Conservation (phyloP, 352 stramenopile genomes). For the Globisporangium irregulare region DNA sequence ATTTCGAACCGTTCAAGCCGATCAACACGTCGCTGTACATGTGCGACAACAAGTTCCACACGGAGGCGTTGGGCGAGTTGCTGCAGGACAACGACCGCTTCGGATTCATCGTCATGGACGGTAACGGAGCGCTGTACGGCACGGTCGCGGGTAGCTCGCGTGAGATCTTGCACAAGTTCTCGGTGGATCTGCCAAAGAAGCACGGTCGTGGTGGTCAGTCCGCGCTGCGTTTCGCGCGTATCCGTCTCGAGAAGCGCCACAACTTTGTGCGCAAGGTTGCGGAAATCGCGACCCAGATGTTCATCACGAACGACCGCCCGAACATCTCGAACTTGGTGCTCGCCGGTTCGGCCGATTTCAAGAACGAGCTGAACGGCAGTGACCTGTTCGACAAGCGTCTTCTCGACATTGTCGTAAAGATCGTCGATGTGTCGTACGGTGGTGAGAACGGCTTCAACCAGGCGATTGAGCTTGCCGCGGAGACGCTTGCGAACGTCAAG, state of each 20-base stretch:
- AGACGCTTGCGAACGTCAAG: slow-evolving; percentile 98
- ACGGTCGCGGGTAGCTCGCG: slow-evolving; percentile 93
- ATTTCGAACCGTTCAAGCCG: slow-evolving; percentile 99
- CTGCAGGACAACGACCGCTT: slow-evolving; percentile 99
- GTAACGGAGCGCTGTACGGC: slow-evolving; percentile 98
- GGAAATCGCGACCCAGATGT: slow-evolving; percentile 97
- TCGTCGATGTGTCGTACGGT: slow-evolving; percentile 99
- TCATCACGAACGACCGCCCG: slow-evolving; percentile 97
- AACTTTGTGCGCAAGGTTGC: slow-evolving; percentile 99
- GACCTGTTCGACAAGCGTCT: slow-evolving; percentile 98
- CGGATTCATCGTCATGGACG: slow-evolving; percentile 99
- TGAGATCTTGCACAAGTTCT: slow-evolving; percentile 95
- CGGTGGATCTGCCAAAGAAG: slow-evolving; percentile 99
- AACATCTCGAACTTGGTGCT: slow-evolving; percentile 98
- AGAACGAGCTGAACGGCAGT: slow-evolving; percentile 94
- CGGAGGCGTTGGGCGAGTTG: slow-evolving; percentile 97
- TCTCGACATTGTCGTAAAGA: slow-evolving; percentile 96
- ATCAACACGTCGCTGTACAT: slow-evolving; percentile 99
- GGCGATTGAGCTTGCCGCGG: slow-evolving; percentile 97
- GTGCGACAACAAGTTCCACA: slow-evolving; percentile 99
- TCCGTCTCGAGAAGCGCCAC: slow-evolving; percentile 99
- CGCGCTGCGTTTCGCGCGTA: slow-evolving; percentile 98
- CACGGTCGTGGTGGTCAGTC: slow-evolving; percentile 99
- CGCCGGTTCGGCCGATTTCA: slow-evolving; percentile 99
- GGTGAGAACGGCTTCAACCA: slow-evolving; percentile 99